phyloP scores from a whole-genome alignment of 2,329 filamentous ascomycete genomes.

The Aspergillus brunneoviolaceus region DNA sequence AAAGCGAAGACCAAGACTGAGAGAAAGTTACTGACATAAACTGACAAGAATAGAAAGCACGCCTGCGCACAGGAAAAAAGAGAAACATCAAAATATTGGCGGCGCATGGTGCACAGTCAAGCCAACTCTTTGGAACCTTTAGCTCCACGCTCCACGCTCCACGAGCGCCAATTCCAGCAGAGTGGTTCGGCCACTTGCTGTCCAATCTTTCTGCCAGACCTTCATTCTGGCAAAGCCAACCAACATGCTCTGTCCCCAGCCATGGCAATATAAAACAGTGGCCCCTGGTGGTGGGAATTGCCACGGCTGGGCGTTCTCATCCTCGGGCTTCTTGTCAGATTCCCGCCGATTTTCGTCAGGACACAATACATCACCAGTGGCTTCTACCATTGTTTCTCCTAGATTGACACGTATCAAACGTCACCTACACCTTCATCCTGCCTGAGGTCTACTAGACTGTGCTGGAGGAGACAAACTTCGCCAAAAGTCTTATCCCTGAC shows the following conservation, averaged over 20 bases:
- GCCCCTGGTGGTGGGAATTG: conserved; percentile 3
- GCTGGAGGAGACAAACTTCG: background rate
- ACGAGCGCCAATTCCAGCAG: conserved; percentile 15
- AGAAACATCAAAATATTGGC: background rate
- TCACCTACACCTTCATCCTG: background rate
- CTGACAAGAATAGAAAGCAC: background rate
- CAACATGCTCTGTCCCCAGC: background rate
- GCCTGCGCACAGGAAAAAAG: conserved; percentile 4
- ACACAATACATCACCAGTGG: background rate
- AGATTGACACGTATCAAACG: background rate
- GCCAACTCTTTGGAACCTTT: conserved; percentile 14
- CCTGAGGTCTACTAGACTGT: background rate
- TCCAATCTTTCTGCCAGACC: conserved; percentile 12
- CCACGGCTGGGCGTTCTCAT: background rate
- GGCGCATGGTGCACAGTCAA: conserved; percentile 1
- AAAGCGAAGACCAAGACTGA: conserved; percentile 7
- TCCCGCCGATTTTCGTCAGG: background rate
- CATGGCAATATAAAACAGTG: conserved; percentile 3
- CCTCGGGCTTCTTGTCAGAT: background rate
- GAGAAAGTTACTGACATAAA: background rate
- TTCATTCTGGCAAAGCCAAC: background rate
- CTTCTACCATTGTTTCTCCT: background rate
- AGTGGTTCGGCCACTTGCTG: conserved; percentile 15
- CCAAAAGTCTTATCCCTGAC: background rate
- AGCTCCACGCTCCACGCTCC: conserved; percentile 9